phyloP scores from a whole-genome alignment of 306 rosid species.

The Begonia peltatifolia region DNA sequence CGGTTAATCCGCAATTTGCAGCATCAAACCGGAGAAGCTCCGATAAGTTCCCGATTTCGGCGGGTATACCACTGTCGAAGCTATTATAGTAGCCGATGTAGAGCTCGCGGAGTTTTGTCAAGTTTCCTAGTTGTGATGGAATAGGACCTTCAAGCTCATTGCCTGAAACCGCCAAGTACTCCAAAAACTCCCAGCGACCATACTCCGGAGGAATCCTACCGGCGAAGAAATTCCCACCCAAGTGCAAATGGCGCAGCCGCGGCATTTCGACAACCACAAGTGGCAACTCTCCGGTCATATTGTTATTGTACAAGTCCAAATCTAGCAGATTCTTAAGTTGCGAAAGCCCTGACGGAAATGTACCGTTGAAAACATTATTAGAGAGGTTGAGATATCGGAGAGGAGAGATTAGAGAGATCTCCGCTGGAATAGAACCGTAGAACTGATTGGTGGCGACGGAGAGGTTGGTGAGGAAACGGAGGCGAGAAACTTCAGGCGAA shows the following conservation, averaged over 20 bases:
- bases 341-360: constrained; percentile 46
- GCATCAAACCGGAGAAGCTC: constrained; percentile 60
- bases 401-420: constrained; percentile 28
- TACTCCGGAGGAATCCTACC: constrained; percentile 73
- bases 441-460: constrained; percentile 40
- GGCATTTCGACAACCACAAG: constrained; percentile 28
- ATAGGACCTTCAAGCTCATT: constrained; percentile 55
- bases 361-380: constrained; percentile 53
- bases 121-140: constrained; percentile 65
- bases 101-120: constrained; percentile 52
- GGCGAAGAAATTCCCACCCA: constrained; percentile 65
- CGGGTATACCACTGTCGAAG: constrained; percentile 51
- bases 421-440: constrained; percentile 43
- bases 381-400: constrained; percentile 64
- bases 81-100: constrained; percentile 62
- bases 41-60: constrained; percentile 58
- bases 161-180: constrained; percentile 74
- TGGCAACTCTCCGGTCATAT: constrained; percentile 60
- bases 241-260: constrained; percentile 63
- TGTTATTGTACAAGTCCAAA: constrained; percentile 73
- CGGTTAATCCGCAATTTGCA: constrained; percentile 55
- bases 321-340: constrained; percentile 32
- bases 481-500: constrained; percentile 31
- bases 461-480: constrained; percentile 41
- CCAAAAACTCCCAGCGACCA: constrained; percentile 34